Percentiles rank a stretch among this genome's conserved stretches.
Conservation (phyloP, 257 asterid genomes). For the Lycium ferocissimum region DNA sequence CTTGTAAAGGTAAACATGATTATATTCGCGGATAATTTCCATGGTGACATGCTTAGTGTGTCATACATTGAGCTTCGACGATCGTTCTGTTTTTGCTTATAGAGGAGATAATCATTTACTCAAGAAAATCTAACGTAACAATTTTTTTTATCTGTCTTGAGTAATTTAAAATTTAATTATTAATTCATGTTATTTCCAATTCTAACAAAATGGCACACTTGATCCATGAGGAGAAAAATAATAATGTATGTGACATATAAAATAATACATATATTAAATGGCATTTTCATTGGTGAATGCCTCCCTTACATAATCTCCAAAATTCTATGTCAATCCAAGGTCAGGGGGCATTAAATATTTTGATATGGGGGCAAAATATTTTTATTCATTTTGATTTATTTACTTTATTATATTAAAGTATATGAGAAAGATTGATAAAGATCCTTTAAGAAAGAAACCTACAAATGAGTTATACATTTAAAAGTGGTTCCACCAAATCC, state of each 20-base stretch:
- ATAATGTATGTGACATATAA: neutral
- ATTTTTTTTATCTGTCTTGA: neutral
- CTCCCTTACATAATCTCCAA: neutral
- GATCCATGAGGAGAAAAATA: neutral
- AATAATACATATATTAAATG: neutral
- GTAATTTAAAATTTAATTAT: neutral
- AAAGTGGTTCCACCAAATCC: constrained; percentile 58
- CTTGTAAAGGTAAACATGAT: neutral
- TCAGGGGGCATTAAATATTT: neutral
- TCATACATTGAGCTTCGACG: neutral
- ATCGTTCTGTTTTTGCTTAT: neutral
- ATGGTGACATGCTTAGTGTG: neutral
- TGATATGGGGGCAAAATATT: neutral
- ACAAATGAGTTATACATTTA: constrained; percentile 51
- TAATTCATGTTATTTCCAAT: neutral
- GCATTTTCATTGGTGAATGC: neutral
- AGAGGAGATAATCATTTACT: too few species aligned
- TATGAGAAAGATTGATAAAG: constrained; percentile 26
- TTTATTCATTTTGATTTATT: neutral
- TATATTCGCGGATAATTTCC: neutral
- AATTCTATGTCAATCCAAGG: neutral
- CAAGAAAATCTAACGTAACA: neutral
- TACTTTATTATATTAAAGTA: neutral
- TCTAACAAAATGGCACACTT: neutral
- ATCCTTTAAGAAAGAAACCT: constrained; percentile 32